Percentiles rank a stretch among this genome's conserved stretches.
Evolutionary conservation across 2,329 filamentous ascomycete species (phyloP).

Genomic region (Scorias spongiosa): DNA sequence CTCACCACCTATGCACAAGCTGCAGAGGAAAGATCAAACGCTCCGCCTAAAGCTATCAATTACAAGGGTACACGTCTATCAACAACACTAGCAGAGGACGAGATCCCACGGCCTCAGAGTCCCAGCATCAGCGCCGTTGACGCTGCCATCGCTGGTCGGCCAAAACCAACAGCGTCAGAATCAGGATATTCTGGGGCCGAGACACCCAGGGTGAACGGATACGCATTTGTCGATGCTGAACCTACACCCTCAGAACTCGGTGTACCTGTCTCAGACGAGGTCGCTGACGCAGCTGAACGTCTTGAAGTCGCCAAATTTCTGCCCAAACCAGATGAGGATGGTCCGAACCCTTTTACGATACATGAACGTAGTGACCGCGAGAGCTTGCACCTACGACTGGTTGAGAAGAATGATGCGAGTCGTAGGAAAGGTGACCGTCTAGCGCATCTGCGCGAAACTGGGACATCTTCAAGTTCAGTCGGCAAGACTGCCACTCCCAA

Average conservation of each 20-base stretch:
- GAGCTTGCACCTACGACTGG: conserved; percentile 69
- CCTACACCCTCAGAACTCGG: conserved; percentile 42
- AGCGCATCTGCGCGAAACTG: conserved; percentile 16
- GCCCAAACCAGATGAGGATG: conserved; percentile 34
- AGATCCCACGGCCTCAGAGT: conserved; percentile 44
- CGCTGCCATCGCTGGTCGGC: conserved; percentile 65
- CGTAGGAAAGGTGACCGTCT: conserved; percentile 42
- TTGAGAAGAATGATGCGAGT: conserved; percentile 61
- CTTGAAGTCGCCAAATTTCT: conserved; percentile 25
- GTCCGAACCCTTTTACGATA: conserved; percentile 67
- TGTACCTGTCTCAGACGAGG: conserved; percentile 15
- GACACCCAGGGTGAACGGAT: conserved; percentile 84
- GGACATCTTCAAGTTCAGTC: conserved; percentile 16
- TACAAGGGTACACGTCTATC: conserved; percentile 63
- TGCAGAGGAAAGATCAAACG: conserved; percentile 55
- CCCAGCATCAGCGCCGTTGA: conserved; percentile 73
- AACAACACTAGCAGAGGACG: conserved; percentile 4
- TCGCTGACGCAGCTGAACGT: conserved; percentile 19
- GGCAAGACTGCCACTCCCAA: conserved; percentile 50
- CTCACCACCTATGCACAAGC: conserved; percentile 47
- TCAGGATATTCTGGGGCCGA: conserved; percentile 48
- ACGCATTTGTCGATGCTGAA: conserved; percentile 82
- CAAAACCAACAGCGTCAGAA: conserved; percentile 47
- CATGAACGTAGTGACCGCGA: conserved; percentile 62
- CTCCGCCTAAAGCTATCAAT: conserved; percentile 60